phyloP scores from a whole-genome alignment of 2,329 filamentous ascomycete species.

The Neurospora sp. region DNA sequence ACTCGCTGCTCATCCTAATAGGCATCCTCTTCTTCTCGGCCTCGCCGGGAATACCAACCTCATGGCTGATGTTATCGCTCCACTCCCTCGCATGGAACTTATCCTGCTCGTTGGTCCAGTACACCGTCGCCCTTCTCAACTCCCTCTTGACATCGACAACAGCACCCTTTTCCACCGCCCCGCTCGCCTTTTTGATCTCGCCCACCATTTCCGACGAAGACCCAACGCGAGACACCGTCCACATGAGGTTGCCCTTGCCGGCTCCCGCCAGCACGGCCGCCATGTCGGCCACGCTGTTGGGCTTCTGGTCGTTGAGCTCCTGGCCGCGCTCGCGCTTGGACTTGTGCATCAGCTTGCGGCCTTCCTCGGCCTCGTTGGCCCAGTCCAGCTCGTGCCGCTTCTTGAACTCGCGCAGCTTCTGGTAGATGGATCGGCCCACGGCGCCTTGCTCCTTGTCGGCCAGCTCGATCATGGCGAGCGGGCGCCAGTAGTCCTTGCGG shows the following conservation, averaged over 20 bases:
- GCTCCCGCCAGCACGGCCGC: slow-evolving; percentile 45
- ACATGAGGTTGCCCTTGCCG: slow-evolving; percentile 42
- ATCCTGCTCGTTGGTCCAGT: slow-evolving; percentile 42
- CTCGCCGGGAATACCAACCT: slow-evolving; percentile 26
- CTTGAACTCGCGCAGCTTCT: slow-evolving; percentile 56
- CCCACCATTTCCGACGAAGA: not conserved
- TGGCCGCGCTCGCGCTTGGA: slow-evolving; percentile 36
- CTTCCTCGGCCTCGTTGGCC: slow-evolving; percentile 26
- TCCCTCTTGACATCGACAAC: slow-evolving; percentile 6
- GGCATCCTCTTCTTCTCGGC: slow-evolving; percentile 2
- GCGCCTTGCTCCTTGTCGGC: slow-evolving; percentile 35
- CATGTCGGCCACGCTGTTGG: slow-evolving; percentile 54
- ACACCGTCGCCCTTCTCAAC: slow-evolving; percentile 32
- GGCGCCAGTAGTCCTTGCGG: slow-evolving; percentile 59
- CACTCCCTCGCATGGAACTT: slow-evolving; percentile 37
- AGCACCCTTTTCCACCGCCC: slow-evolving; percentile 1
- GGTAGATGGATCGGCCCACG: slow-evolving; percentile 50
- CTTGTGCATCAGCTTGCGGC: slow-evolving; percentile 32
- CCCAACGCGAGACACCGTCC: slow-evolving; percentile 11
- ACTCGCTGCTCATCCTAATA: not conserved
- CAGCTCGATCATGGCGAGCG: slow-evolving; percentile 51
- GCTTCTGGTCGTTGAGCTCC: slow-evolving; percentile 49
- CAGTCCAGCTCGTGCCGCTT: slow-evolving; percentile 53
- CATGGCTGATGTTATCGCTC: slow-evolving; percentile 45
- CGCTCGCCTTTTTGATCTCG: not conserved